These are phyloP conservation scores for Penicillium brevicompactum DNA, from an alignment of 2,329 filamentous ascomycete genomes.

Conservation along the genomic window DNA sequence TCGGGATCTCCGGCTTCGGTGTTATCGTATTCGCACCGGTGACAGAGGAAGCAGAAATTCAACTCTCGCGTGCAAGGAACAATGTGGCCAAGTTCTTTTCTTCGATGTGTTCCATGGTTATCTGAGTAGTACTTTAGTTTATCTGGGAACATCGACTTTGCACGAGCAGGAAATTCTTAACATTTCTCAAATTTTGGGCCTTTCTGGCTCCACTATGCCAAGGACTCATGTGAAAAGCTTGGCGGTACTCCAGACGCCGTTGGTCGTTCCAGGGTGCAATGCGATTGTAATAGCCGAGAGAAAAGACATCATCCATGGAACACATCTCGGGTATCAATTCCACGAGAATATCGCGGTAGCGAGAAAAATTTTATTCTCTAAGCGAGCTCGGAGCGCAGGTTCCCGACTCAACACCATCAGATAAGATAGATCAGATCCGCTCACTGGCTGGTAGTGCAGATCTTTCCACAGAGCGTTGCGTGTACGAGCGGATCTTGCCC, in stretches of 20 bases:
- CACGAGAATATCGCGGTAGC: not conserved
- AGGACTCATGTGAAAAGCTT: not conserved
- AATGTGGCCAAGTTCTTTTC: not conserved
- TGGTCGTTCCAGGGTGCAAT: not conserved
- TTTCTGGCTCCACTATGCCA: not conserved
- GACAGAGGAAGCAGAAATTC: not conserved
- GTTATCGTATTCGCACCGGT: not conserved
- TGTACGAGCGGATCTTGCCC: not conserved
- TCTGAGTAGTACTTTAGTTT: not conserved
- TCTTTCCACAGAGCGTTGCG: not conserved
- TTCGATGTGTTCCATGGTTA: not conserved
- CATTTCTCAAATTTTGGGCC: not conserved
- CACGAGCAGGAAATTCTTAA: not conserved
- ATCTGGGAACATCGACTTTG: not conserved
- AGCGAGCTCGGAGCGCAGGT: not conserved
- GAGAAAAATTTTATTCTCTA: not conserved
- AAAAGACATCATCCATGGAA: not conserved
- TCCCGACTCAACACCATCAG: not conserved
- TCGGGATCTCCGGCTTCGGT: not conserved
- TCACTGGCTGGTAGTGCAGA: not conserved
- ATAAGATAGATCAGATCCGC: not conserved
- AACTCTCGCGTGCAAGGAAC: not conserved
- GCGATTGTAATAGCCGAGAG: not conserved
- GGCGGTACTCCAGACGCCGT: not conserved
- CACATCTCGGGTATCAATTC: not conserved